These are phyloP conservation scores for Otatea glauca DNA, from an alignment of 176 grass and related monocot species.

Conservation along the genomic window DNA sequence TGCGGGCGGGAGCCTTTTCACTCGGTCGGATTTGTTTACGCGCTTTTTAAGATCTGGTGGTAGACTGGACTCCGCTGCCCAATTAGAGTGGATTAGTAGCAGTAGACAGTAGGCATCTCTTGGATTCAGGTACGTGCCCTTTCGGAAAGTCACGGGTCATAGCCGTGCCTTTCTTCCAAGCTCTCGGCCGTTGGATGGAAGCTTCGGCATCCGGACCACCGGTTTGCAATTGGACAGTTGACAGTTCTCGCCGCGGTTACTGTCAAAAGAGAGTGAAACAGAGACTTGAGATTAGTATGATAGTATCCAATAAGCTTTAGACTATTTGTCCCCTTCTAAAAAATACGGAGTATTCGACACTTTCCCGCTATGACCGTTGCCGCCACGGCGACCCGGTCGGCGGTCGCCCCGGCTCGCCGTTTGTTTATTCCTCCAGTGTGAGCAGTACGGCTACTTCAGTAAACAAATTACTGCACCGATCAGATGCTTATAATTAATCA, in stretches of 20 bases:
- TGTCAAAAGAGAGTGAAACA: not conserved
- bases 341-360: not conserved
- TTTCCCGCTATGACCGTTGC: conserved; percentile 38
- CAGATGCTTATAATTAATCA: not conserved
- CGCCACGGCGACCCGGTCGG: conserved; percentile 33
- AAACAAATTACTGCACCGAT: conserved; percentile 7
- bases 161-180: not conserved
- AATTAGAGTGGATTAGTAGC: not conserved
- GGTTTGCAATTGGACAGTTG: not conserved
- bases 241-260: not conserved
- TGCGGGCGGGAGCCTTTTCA: not conserved
- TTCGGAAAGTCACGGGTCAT: not conserved
- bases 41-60: conserved; percentile 1
- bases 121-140: not conserved
- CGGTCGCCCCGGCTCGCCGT: not conserved
- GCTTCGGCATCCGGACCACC: too few relatives aligned
- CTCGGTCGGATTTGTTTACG: not conserved
- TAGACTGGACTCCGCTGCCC: not conserved
- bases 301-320: too few relatives aligned
- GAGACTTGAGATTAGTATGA: not conserved
- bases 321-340: too few relatives aligned
- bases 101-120: not conserved
- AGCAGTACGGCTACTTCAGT: not conserved
- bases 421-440: conserved; percentile 49
- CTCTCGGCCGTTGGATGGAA: not conserved